Base-by-base conservation (phyloP, 176 grass and related monocot species). In the Puccinellia tenuiflora region DNA sequence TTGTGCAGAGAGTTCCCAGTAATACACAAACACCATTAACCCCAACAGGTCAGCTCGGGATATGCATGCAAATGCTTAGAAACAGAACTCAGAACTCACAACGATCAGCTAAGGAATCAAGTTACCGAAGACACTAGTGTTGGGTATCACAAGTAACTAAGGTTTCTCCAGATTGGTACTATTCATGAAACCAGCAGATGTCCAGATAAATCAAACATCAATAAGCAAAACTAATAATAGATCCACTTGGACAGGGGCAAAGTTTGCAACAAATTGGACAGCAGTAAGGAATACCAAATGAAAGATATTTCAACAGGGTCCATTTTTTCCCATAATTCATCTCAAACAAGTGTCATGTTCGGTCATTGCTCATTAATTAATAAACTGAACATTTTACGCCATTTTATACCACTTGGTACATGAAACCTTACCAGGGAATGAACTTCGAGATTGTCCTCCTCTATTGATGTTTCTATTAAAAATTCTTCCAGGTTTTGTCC, bases 401-500 rank as follows among this genome's bases (percentile, higher is more conserved):
- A 82, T 50, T 61, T 7, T 65, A 42, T 55, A 37, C 20, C 68
- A 80, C 50, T 3, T 38, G 39, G 38, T 37, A 35, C 25, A 72
- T 16, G 54, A 18, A 76, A 53, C 21, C 68, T 84, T 81, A 91
- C 89, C 85, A 81, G 81, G 69, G 43, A 71, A 67, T 64, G 89
- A 47, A 85, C 60, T 88, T 68, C 31, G 82, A 74, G 82, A 70
- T 29, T 63, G 60, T 26, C 79, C 78, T 66, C 85, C 73, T 83
- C 68, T 92, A 26, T 75, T 83, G 53, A 8, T 48, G 55, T 79
- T 88, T 83, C 59, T 88, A 79, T 75, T 71, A 3, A 33, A 75
- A 61, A 81, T 47, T 79, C 46, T 78, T 75, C 75, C 82, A 86
- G 86, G 38, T 70, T 69, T 92, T 79, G 55, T 68, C 83, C 31